phyloP scores from a whole-genome alignment of 2,329 filamentous ascomycete genomes.

The Pestalotiopsis sp. region DNA sequence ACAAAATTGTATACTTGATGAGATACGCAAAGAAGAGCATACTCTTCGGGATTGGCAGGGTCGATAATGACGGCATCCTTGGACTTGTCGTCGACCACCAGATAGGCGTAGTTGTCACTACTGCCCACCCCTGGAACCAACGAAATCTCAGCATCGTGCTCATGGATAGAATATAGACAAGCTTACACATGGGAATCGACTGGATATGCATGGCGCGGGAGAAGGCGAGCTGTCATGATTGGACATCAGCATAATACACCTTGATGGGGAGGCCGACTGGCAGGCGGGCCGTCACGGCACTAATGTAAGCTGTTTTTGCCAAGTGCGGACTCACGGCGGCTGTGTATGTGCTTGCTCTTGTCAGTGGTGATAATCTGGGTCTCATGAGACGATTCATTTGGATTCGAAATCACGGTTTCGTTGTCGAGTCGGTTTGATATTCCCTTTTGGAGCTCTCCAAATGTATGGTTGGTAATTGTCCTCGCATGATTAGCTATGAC shows the following conservation, averaged over 20 bases:
- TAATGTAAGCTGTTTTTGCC: background rate
- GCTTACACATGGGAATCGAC: constrained; percentile 86
- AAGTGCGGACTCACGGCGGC: constrained; percentile 29
- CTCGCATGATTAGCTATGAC: constrained; percentile 6
- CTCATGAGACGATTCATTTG: constrained; percentile 46
- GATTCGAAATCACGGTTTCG: background rate
- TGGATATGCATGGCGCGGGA: constrained; percentile 77
- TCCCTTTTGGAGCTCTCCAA: too few species aligned
- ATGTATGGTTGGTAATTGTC: constrained; percentile 1
- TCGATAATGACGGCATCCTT: constrained; percentile 80
- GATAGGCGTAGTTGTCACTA: constrained; percentile 84
- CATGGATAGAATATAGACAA: background rate
- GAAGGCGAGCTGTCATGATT: constrained; percentile 31
- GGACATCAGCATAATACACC: constrained; percentile 18
- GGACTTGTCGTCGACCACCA: constrained; percentile 77
- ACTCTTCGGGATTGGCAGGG: constrained; percentile 80
- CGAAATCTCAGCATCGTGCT: constrained; percentile 4
- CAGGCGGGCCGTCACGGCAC: background rate
- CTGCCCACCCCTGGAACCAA: constrained; percentile 67
- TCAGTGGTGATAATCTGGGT: constrained; percentile 36
- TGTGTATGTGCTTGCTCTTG: constrained; percentile 31
- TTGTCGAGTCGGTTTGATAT: background rate
- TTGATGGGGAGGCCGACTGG: constrained; percentile 19
- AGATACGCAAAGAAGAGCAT: constrained; percentile 31
- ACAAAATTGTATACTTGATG: background rate